These are phyloP conservation scores for Clarireedia homoeocarpa DNA, from an alignment of 2,329 filamentous ascomycete species.

Conservation along the genomic window DNA sequence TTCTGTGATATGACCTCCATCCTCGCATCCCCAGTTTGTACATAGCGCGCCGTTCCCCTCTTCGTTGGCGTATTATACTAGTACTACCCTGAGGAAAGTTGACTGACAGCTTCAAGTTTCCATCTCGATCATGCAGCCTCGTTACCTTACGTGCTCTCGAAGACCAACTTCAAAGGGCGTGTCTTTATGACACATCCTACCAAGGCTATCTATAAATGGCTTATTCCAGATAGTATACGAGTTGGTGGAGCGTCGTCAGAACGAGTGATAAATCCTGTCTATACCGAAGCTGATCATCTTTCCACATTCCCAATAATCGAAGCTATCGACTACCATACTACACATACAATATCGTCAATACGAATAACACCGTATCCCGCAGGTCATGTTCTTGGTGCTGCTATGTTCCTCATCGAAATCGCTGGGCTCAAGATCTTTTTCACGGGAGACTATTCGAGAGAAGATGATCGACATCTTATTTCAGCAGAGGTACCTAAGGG, in stretches of 20 bases:
- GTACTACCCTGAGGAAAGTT: neutral
- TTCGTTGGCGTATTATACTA: slow-evolving; percentile 1
- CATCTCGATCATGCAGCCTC: slow-evolving; percentile 98
- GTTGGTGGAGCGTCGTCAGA: slow-evolving; percentile 63
- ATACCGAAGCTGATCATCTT: slow-evolving; percentile 91
- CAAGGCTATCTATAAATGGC: slow-evolving; percentile 99
- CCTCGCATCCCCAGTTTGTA: slow-evolving; percentile 21
- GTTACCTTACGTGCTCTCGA: slow-evolving; percentile 93
- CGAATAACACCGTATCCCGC: slow-evolving; percentile 95
- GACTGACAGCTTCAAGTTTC: slow-evolving; percentile 55
- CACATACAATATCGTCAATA: slow-evolving; percentile 93
- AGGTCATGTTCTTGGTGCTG: slow-evolving; percentile 93
- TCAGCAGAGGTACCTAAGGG: slow-evolving; percentile 84
- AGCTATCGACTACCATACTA: slow-evolving; percentile 96
- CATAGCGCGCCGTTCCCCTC: slow-evolving; percentile 18
- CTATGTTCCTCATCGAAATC: slow-evolving; percentile 98
- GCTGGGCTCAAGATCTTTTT: slow-evolving; percentile 95
- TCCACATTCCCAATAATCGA: slow-evolving; percentile 92
- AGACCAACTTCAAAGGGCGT: slow-evolving; percentile 93
- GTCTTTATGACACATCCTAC: slow-evolving; percentile 99
- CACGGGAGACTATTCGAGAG: slow-evolving; percentile 93
- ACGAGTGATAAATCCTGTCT: slow-evolving; percentile 61
- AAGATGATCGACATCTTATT: slow-evolving; percentile 91
- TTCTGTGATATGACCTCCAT: slow-evolving; percentile 27
- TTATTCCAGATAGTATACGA: slow-evolving; percentile 93